A percentile compares a stretch with the other conserved stretches of the same genome.
Conservation (phyloP, 371 early-diverging fungal species). For the Batkoa obscura region DNA sequence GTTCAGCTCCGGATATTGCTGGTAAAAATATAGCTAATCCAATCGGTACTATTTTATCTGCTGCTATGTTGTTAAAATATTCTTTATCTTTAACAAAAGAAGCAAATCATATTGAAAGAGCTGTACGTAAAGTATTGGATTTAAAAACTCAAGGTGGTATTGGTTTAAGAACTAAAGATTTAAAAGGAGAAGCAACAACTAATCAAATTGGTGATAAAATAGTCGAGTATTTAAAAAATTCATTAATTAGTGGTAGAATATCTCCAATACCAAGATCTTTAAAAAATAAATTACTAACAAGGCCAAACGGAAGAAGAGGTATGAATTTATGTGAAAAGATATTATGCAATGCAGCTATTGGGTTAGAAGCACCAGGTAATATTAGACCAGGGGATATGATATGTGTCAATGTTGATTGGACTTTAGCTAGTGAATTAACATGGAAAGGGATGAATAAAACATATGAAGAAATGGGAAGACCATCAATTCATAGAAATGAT, state of each 20-base stretch:
- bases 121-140: slow-evolving; percentile 82
- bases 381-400: slow-evolving; percentile 58
- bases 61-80: slow-evolving; percentile 84
- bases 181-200: slow-evolving; percentile 68
- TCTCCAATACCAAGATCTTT: slow-evolving; percentile 14
- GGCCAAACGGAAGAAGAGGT: slow-evolving; percentile 29
- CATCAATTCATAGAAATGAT: slow-evolving; percentile 48
- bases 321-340: slow-evolving; percentile 61
- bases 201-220: slow-evolving; percentile 78
- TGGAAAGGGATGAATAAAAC: slow-evolving; percentile 78
- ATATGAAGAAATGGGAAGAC: slow-evolving; percentile 48
- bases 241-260: slow-evolving; percentile 13
- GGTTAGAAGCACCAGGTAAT: slow-evolving; percentile 30
- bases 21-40: slow-evolving; percentile 92
- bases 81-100: slow-evolving; percentile 74
- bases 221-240: slow-evolving; percentile 34
- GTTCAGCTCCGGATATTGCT: slow-evolving; percentile 95
- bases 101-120: slow-evolving; percentile 74
- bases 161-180: slow-evolving; percentile 70
- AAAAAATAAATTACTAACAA: slow-evolving; percentile 14
- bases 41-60: slow-evolving; percentile 87
- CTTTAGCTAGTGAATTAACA: slow-evolving; percentile 54
- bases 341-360: slow-evolving; percentile 45
- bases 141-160: slow-evolving; percentile 38
- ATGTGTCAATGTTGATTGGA: slow-evolving; percentile 63